A percentile compares a stretch with the other conserved stretches of the same genome.
These are phyloP conservation scores for Neurospora sp. DNA, from an alignment of 495 filamentous ascomycete genomes.

Conservation along the genomic window DNA sequence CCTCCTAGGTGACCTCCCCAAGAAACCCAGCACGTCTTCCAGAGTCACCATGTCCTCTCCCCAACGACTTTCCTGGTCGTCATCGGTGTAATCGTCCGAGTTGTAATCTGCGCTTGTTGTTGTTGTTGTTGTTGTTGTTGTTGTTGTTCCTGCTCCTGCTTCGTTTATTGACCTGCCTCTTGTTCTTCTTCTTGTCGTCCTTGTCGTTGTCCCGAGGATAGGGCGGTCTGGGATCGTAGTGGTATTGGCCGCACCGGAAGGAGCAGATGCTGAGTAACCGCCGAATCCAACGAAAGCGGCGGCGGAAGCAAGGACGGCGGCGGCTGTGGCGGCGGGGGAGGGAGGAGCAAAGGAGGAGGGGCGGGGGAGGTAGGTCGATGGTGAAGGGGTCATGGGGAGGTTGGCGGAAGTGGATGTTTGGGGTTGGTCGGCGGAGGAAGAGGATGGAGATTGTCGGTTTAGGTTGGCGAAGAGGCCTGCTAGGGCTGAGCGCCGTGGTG, in stretches of 20 bases:
- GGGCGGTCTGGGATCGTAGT: neutral
- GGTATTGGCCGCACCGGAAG: neutral
- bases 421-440: neutral
- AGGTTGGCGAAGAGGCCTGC: neutral
- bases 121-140: neutral
- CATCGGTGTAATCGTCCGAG: constrained; percentile 24
- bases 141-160: neutral
- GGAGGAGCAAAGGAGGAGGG: neutral
- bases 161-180: neutral
- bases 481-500: neutral
- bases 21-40: neutral
- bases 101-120: neutral
- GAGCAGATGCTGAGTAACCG: neutral
- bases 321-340: neutral
- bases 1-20: neutral
- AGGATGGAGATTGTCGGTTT: neutral
- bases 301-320: neutral
- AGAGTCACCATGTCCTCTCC: neutral
- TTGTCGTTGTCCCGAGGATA: neutral
- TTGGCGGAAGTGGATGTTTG: neutral
- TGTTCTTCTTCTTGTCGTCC: neutral
- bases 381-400: neutral
- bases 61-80: constrained; percentile 9
- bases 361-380: neutral
- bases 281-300: neutral